phyloP scores from a whole-genome alignment of 768 basidiomycete species.

The Mycena leptocephala region DNA sequence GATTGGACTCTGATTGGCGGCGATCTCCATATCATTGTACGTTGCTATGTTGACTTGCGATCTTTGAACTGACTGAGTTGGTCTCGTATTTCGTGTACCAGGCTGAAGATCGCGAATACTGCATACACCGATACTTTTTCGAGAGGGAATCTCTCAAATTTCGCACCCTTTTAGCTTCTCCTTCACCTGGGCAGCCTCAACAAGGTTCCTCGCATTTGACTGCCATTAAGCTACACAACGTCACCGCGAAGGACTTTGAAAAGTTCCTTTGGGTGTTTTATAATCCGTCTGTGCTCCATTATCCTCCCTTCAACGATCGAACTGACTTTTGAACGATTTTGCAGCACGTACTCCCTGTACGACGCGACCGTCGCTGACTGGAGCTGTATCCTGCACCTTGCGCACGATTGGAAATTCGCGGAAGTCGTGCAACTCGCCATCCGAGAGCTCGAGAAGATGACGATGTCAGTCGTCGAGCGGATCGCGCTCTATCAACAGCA shows the following conservation, averaged over 20 bases:
- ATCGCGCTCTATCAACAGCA: conserved; percentile 65
- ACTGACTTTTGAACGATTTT: too few relatives aligned
- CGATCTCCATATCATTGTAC: conserved; percentile 64
- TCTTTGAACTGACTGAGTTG: too few relatives aligned
- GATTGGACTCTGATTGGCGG: conserved; percentile 66
- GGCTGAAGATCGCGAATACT: conserved; percentile 67
- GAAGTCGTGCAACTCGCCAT: conserved; percentile 68
- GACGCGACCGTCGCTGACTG: conserved; percentile 67
- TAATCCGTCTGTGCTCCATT: too few relatives aligned
- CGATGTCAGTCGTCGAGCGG: conserved; percentile 66
- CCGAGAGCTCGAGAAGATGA: conserved; percentile 65
- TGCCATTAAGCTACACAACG: conserved; percentile 59
- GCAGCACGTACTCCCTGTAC: conserved; percentile 74
- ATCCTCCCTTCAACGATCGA: too few relatives aligned
- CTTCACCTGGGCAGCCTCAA: conserved; percentile 43
- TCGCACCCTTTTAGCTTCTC: conserved; percentile 46
- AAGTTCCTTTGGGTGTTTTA: too few relatives aligned
- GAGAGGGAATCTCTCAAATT: conserved; percentile 66
- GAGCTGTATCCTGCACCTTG: conserved; percentile 68
- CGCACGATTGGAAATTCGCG: conserved; percentile 69
- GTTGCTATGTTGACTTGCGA: background rate
- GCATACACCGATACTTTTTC: conserved; percentile 71
- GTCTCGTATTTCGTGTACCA: too few relatives aligned
- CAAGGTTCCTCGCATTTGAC: conserved; percentile 53
- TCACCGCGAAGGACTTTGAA: conserved; percentile 65